Conservation (phyloP, 192 early-diverging fungal species). For the Haplosporangium gracile region DNA sequence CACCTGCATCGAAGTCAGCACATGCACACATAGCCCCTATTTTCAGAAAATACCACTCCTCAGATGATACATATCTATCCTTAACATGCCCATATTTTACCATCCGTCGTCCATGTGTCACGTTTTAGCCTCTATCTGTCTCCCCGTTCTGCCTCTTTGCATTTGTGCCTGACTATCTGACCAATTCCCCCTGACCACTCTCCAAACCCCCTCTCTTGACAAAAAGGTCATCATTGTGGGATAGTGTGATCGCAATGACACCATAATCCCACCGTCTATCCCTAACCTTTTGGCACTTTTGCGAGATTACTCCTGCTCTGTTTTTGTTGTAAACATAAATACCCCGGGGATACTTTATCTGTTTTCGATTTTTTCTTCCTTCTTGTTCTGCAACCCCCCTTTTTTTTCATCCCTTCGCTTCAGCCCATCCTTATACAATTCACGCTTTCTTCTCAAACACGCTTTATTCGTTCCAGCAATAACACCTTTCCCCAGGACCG, state of each 20-base stretch:
- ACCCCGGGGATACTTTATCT: not conserved
- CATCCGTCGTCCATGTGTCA: not conserved
- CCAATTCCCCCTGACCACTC: not conserved
- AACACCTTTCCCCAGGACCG: not conserved
- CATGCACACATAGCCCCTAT: slow-evolving; percentile 1
- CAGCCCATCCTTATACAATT: not conserved
- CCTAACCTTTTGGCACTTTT: not conserved
- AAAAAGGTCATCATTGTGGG: not conserved
- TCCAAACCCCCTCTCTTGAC: not conserved
- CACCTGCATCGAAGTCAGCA: not conserved
- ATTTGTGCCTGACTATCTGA: not conserved
- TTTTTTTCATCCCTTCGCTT: not conserved
- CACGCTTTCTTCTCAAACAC: not conserved
- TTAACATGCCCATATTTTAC: not conserved
- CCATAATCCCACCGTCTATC: not conserved
- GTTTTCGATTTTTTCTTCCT: not conserved
- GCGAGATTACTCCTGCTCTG: not conserved
- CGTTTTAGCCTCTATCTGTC: not conserved
- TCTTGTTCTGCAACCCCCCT: not conserved
- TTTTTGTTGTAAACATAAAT: not conserved
- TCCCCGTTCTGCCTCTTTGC: too few relatives aligned
- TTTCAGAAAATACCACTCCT: not conserved
- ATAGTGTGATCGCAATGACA: slow-evolving; percentile 1
- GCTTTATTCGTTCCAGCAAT: not conserved
- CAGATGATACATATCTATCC: not conserved